Evolutionary conservation across 768 basidiomycete genomes (phyloP).

Genomic region (Lactarius deliciosus): DNA sequence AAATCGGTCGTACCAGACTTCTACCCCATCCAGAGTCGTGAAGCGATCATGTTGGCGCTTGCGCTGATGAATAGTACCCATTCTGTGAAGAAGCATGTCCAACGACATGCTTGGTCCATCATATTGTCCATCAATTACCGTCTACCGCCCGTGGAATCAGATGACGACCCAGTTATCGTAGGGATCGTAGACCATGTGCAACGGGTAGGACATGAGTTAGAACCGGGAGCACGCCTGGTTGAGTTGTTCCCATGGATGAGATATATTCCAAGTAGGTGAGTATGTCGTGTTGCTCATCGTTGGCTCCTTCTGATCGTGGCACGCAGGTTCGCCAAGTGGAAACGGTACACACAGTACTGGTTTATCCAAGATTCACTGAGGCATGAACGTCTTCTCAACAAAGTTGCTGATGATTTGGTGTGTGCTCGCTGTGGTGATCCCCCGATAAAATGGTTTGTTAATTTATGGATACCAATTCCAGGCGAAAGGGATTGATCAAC

Average conservation of each 20-base stretch:
- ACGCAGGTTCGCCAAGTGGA: not conserved
- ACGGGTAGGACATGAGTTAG: not conserved
- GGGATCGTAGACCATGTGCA: not conserved
- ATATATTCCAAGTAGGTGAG: not conserved
- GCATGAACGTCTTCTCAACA: not conserved
- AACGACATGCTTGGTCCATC: constrained; percentile 34
- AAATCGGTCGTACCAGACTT: not conserved
- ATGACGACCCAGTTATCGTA: not conserved
- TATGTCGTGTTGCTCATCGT: not conserved
- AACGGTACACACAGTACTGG: not conserved
- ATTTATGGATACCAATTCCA: not conserved
- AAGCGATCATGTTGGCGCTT: not conserved
- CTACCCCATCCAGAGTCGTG: not conserved
- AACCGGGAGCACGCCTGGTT: not conserved
- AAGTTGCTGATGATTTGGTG: not conserved
- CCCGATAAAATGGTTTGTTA: not conserved
- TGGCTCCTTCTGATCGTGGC: not conserved
- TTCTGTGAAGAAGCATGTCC: constrained; percentile 31
- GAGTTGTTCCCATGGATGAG: not conserved
- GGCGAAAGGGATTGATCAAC: constrained; percentile 2
- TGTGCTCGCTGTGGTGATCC: not conserved
- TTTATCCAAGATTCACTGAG: not conserved
- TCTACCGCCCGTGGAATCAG: constrained; percentile 20
- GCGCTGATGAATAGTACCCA: constrained; percentile 35
- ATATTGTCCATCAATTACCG: constrained; percentile 28